Percentiles rank a stretch among this genome's conserved stretches.
These are phyloP conservation scores for Fusarium coicis DNA, from an alignment of 2,329 filamentous ascomycete genomes.

Conservation along the genomic window DNA sequence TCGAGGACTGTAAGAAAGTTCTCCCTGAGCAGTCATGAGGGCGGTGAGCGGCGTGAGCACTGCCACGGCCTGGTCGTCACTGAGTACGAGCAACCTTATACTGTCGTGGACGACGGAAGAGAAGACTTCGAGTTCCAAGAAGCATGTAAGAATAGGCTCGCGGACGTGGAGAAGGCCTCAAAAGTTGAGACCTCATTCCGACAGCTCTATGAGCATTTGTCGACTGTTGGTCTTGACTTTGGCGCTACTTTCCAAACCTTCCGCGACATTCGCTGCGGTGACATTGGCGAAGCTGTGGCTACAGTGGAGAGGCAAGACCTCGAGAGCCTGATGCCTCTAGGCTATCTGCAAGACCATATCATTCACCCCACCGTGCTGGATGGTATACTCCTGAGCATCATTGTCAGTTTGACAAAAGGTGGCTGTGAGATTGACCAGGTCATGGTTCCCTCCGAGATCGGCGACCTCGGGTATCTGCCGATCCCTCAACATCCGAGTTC, in stretches of 20 bases:
- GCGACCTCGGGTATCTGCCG: neutral
- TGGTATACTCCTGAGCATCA: conserved; percentile 7
- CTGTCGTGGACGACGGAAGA: neutral
- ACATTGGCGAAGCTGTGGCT: neutral
- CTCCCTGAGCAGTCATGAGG: conserved; percentile 1
- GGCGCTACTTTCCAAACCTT: neutral
- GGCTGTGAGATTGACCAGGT: conserved; percentile 2
- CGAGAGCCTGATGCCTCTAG: neutral
- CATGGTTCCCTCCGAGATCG: conserved; percentile 8
- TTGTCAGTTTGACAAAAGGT: conserved; percentile 4
- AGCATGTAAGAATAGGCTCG: neutral
- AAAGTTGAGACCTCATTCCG: neutral
- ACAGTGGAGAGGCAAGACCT: conserved; percentile 1
- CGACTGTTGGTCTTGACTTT: conserved; percentile 8
- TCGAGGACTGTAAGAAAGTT: neutral
- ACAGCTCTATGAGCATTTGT: conserved; percentile 2
- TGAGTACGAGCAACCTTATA: conserved; percentile 2
- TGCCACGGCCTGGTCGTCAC: conserved; percentile 1
- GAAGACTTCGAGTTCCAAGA: neutral
- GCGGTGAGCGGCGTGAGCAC: conserved; percentile 1
- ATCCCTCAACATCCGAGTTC: neutral
- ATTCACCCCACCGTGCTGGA: neutral
- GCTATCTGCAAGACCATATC: neutral
- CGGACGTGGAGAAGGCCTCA: neutral
- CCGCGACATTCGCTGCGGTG: neutral